These are phyloP conservation scores for Dittrichia graveolens DNA, from an alignment of 129 eudicot species.

Conservation along the genomic window DNA sequence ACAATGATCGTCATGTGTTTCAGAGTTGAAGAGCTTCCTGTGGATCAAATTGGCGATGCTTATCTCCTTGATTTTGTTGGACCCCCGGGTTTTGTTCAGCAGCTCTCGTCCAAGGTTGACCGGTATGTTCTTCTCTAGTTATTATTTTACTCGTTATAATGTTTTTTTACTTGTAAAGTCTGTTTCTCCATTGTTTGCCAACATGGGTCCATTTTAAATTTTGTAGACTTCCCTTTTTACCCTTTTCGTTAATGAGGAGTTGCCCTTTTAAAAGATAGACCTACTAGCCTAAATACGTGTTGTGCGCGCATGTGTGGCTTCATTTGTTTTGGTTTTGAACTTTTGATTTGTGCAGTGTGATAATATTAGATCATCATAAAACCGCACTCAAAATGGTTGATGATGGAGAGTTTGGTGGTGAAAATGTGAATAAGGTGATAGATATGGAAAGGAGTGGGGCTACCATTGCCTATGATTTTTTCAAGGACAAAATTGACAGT, in stretches of 20 bases:
- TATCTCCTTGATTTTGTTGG: slow-evolving; percentile 96
- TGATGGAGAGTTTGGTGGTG: slow-evolving; percentile 35
- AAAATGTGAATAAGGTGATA: slow-evolving; percentile 65
- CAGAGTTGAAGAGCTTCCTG: slow-evolving; percentile 82
- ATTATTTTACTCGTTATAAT: neutral
- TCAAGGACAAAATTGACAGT: slow-evolving; percentile 59
- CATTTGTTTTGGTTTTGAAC: slow-evolving; percentile 2
- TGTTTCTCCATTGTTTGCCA: too few relatives aligned
- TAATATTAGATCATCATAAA: slow-evolving; percentile 89
- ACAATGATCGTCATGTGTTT: slow-evolving; percentile 7
- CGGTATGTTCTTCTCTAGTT: slow-evolving; percentile 33
- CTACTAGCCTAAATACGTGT: neutral
- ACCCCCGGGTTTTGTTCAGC: slow-evolving; percentile 70
- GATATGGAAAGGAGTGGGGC: slow-evolving; percentile 95
- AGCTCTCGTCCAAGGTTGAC: slow-evolving; percentile 60
- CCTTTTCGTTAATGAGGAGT: too few relatives aligned
- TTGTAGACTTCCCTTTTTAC: too few relatives aligned
- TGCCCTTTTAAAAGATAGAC: too few relatives aligned
- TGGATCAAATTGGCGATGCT: slow-evolving; percentile 57
- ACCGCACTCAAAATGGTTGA: slow-evolving; percentile 72
- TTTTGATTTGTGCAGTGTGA: slow-evolving; percentile 46
- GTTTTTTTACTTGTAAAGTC: neutral
- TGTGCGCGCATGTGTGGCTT: neutral
- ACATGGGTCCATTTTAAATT: too few relatives aligned
- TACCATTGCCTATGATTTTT: slow-evolving; percentile 75